Base-by-base conservation (phyloP, 192 early-diverging fungal genomes). In the Gaertneriomyces sp. region DNA sequence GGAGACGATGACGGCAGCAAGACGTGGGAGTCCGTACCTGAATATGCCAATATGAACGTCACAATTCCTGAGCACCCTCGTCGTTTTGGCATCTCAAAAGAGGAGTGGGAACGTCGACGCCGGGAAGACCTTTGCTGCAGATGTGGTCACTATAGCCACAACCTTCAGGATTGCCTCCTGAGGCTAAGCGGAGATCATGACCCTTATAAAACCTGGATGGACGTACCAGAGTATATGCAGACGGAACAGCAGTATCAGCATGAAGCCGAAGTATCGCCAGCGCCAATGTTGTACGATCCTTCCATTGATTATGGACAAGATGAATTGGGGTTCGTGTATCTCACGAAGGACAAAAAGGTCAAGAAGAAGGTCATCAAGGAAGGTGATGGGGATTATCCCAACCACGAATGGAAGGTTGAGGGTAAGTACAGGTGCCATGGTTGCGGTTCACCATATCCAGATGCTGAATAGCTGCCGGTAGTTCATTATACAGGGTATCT, bases 401-500 rank as follows among this genome's bases (percentile, higher is more conserved):
- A 33, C 2, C 25, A 33, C 25, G 25, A 33, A 33, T 33, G 25
- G 25, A 33, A 33, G 25, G 25, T 33, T 33, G 25, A 33, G 25
- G 25, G 25, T 33, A 2, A 33, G 25, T 33, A 33, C 25, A 33
- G 25, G 25, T 33, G 25, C 25, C 25, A 33, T 2, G 25, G 1
- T 33, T 33, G 25, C 25, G 25, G 1, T 33, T 33, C 25, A 33
- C 25, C 2, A 33, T 33, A 2, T 33, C 25, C 25, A 33, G 25
- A 33, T 33, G 25, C 25, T 33, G 2, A 33, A 33, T 33, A 33
- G 25, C 25, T 33, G 25, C 25, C 25, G 1, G 2, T 60, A 70
- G 79, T 78, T 12, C 71, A 81, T 49, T 81, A 81, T 67, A 74
- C 65, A 20, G 79, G 79, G 9, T 72, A 53, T 47, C 20, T 81